phyloP scores from a whole-genome alignment of 805 yeast species.

The Candida silvicultrix region DNA sequence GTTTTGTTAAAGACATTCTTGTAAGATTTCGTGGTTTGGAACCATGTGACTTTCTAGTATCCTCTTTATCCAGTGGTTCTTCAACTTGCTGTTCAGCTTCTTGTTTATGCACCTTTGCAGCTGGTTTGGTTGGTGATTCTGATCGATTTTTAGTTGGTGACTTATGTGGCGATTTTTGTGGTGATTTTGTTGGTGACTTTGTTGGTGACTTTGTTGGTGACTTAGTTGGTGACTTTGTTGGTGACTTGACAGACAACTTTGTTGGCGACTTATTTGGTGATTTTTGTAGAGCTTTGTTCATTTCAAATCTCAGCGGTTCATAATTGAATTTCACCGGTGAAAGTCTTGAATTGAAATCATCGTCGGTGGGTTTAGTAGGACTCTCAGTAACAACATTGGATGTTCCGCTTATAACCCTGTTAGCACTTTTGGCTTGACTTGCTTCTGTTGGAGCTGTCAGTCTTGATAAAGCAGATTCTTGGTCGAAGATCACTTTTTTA shows the following conservation, averaged over 20 bases:
- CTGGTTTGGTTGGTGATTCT: no score
- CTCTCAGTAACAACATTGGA: background rate
- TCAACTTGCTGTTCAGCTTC: background rate
- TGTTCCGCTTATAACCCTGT: background rate
- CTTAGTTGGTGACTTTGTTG: background rate
- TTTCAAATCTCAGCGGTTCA: slow-evolving; percentile 18
- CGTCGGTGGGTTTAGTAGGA: slow-evolving; percentile 3
- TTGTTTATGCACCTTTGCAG: background rate
- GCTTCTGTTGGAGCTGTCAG: slow-evolving; percentile 12
- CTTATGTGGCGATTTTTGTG: background rate
- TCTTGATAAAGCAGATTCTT: slow-evolving; percentile 6
- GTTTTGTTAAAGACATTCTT: slow-evolving; percentile 17
- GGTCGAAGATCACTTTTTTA: slow-evolving; percentile 1
- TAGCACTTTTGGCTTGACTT: slow-evolving; percentile 10
- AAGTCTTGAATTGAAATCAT: slow-evolving; percentile 12
- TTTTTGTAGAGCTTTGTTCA: slow-evolving; percentile 10
- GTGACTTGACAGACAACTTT: slow-evolving; percentile 2
- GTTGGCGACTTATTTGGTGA: background rate
- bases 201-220: background rate
- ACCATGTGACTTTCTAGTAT: background rate
- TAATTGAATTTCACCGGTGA: slow-evolving; percentile 24
- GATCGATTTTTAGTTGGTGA: no score
- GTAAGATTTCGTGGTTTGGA: slow-evolving; percentile 12
- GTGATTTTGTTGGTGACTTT: background rate
- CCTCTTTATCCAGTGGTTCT: background rate